Evolutionary conservation across 192 early-diverging fungal genomes (phyloP).

Genomic region (Powellomyces hirtus): DNA sequence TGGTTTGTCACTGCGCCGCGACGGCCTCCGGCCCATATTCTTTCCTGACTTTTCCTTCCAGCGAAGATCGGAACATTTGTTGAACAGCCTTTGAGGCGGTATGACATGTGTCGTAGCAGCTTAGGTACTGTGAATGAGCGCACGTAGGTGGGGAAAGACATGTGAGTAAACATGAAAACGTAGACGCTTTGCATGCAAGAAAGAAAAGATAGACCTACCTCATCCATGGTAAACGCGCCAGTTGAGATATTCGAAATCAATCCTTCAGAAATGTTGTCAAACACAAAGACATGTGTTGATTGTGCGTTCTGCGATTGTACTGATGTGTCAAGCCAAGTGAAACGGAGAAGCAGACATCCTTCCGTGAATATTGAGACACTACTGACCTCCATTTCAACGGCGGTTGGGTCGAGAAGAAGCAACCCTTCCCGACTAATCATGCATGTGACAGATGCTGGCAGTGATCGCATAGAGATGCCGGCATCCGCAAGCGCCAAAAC

Average conservation of each 20-base stretch:
- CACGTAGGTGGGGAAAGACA: neutral
- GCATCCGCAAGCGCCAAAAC: constrained; percentile 87
- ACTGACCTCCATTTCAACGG: constrained; percentile 65
- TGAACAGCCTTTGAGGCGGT: constrained; percentile 6
- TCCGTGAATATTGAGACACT: neutral
- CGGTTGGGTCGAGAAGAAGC: constrained; percentile 76
- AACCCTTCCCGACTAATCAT: constrained; percentile 57
- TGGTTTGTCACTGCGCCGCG: no score
- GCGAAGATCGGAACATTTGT: constrained; percentile 9
- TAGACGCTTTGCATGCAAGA: neutral
- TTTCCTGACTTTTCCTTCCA: constrained; percentile 13
- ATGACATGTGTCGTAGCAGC: constrained; percentile 2
- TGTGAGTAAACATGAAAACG: neutral
- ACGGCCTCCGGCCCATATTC: constrained; percentile 6
- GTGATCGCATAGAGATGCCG: constrained; percentile 74
- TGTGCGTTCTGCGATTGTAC: constrained; percentile 44
- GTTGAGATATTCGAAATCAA: constrained; percentile 44
- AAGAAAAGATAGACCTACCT: constrained; percentile 1
- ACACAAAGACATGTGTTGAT: constrained; percentile 85
- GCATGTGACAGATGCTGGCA: constrained; percentile 70
- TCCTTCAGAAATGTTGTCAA: constrained; percentile 54
- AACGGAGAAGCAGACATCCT: neutral
- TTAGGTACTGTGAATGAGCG: constrained; percentile 10
- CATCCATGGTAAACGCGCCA: constrained; percentile 11
- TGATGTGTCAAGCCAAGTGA: neutral